phyloP scores from a whole-genome alignment of 495 filamentous ascomycete species.

The Tuber umbilicatum region DNA sequence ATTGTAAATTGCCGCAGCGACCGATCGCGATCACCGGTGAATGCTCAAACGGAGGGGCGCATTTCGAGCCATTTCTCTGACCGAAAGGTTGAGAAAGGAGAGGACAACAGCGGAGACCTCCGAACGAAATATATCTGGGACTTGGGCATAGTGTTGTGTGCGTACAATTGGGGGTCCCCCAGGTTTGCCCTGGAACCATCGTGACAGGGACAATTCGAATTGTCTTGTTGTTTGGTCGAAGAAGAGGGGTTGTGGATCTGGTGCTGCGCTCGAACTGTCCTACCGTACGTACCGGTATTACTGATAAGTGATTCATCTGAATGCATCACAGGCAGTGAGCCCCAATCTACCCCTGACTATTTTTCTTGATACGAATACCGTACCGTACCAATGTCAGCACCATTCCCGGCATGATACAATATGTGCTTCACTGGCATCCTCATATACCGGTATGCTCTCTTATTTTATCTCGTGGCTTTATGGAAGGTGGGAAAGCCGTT shows the following conservation, averaged over 20 bases:
- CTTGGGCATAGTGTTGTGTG: background rate
- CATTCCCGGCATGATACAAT: background rate
- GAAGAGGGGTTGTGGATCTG: background rate
- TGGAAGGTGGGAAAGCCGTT: background rate
- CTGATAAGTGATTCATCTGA: background rate
- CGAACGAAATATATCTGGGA: background rate
- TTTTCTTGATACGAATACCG: background rate
- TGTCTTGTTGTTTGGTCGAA: background rate
- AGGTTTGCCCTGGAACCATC: background rate
- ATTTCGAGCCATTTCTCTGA: background rate
- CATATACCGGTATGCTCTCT: background rate
- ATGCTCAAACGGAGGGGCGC: background rate
- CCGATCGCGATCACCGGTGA: background rate
- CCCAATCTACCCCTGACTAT: background rate
- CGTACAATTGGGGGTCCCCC: background rate
- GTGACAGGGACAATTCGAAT: background rate
- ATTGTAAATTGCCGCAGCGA: background rate
- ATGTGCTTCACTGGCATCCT: background rate
- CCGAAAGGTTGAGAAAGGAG: background rate
- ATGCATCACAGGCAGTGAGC: background rate
- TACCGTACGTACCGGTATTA: background rate
- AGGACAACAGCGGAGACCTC: background rate
- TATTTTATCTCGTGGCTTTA: background rate
- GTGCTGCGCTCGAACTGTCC: background rate
- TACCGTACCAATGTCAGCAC: background rate